phyloP scores from a whole-genome alignment of 805 yeast genomes.

The Schwanniomyces yamadae region DNA sequence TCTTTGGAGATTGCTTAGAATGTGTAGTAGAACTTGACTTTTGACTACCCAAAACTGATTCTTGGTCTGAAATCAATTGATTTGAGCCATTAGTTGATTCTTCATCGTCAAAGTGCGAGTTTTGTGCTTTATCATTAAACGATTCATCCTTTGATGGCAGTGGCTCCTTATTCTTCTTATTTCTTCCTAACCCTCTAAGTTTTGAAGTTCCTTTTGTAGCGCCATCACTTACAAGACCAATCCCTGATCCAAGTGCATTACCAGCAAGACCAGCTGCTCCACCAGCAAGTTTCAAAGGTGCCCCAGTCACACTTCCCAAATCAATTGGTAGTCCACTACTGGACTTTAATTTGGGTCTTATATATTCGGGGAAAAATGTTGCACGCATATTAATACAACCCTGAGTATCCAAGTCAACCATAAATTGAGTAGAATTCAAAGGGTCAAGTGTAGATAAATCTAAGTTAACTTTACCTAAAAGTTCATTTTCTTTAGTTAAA shows the following conservation, averaged over 20 bases:
- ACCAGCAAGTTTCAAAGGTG: constrained; percentile 46
- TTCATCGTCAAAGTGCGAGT: neutral
- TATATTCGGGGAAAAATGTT: constrained; percentile 61
- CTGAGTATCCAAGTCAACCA: constrained; percentile 57
- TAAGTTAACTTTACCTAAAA: constrained; percentile 51
- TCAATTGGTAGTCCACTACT: constrained; percentile 41
- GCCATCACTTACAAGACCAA: constrained; percentile 47
- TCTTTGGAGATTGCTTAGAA: constrained; percentile 8
- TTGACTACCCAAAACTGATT: neutral
- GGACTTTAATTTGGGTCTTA: constrained; percentile 56
- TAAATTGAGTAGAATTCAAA: constrained; percentile 43
- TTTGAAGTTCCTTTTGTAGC: constrained; percentile 47
- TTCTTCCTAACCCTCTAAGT: constrained; percentile 32
- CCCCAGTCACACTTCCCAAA: constrained; percentile 40
- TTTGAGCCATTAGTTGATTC: neutral
- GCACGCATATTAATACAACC: constrained; percentile 58
- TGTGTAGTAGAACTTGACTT: neutral
- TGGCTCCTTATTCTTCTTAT: constrained; percentile 15
- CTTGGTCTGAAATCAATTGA: neutral
- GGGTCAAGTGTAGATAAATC: constrained; percentile 53
- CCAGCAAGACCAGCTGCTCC: constrained; percentile 41
- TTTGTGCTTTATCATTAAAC: no score
- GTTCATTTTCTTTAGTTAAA: constrained; percentile 65
- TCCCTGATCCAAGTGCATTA: constrained; percentile 38
- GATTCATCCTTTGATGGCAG: constrained; percentile 7